These are phyloP conservation scores for Aureobasidium melanogenum DNA, from an alignment of 2,329 filamentous ascomycete species.

Conservation along the genomic window DNA sequence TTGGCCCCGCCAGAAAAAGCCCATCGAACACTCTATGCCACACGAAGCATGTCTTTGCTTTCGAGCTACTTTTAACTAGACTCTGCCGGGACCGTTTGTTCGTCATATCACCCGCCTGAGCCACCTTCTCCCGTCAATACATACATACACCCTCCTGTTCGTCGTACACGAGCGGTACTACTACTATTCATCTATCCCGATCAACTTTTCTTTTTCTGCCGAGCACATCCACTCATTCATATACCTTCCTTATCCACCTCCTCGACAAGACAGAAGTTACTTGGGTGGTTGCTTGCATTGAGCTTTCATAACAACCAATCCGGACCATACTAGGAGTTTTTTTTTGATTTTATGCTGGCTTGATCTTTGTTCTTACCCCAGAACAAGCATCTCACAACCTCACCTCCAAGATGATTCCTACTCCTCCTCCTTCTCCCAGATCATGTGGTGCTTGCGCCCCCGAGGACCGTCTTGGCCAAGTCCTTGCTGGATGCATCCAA, in stretches of 20 bases:
- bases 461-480: conserved; percentile 76
- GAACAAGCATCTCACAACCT: conserved; percentile 29
- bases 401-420: conserved; percentile 40
- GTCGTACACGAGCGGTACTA: conserved; percentile 3
- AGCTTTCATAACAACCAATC: conserved; percentile 2
- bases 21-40: conserved; percentile 12
- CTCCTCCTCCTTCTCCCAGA: conserved; percentile 41
- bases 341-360: conserved; percentile 10
- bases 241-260: conserved; percentile 7
- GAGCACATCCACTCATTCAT: conserved; percentile 8
- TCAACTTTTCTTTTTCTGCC: neutral
- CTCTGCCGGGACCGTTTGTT: conserved; percentile 10
- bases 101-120: conserved; percentile 12
- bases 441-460: conserved; percentile 39
- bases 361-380: neutral
- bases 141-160: conserved; percentile 12
- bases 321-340: conserved; percentile 5
- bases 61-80: conserved; percentile 12
- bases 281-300: neutral
- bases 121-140: conserved; percentile 10
- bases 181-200: conserved; percentile 5
- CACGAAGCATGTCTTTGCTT: conserved; percentile 12
- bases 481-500: conserved; percentile 75
- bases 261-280: neutral
- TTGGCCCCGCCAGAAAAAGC: conserved; percentile 10